Evolutionary conservation across 371 early-diverging fungal genomes (phyloP).

Genomic region (Fennellomyces sp.): DNA sequence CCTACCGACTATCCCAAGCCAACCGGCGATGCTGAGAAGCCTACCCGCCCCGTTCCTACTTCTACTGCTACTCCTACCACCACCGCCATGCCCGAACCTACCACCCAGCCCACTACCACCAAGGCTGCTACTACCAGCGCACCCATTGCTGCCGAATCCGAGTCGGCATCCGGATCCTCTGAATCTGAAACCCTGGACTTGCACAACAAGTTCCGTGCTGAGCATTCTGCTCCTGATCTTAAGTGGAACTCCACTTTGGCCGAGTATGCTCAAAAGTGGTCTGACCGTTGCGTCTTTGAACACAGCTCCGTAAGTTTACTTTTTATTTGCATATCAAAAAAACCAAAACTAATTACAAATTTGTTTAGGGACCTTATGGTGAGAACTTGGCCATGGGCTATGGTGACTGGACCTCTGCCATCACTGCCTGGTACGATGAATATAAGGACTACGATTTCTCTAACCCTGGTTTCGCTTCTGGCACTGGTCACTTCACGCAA

Average conservation of each 20-base stretch:
- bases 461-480: slow-evolving; percentile 21
- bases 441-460: slow-evolving; percentile 40
- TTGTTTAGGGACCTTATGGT: slow-evolving; percentile 27
- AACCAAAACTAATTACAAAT: background rate
- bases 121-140: background rate
- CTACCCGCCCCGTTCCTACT: too few species aligned
- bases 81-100: too few species aligned
- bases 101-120: background rate
- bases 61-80: too few species aligned
- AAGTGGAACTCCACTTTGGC: slow-evolving; percentile 47
- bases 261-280: slow-evolving; percentile 48
- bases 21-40: background rate
- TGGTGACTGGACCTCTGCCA: slow-evolving; percentile 24
- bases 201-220: slow-evolving; percentile 50
- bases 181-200: slow-evolving; percentile 19
- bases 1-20: background rate
- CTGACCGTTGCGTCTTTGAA: slow-evolving; percentile 39
- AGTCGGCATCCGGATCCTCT: background rate
- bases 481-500: slow-evolving; percentile 58
- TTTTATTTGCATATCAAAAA: background rate
- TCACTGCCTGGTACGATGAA: slow-evolving; percentile 54
- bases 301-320: slow-evolving; percentile 28
- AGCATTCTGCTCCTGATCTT: slow-evolving; percentile 47
- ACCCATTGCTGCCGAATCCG: background rate
- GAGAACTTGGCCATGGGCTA: slow-evolving; percentile 56